These are phyloP conservation scores for Candida tammaniensis DNA, from an alignment of 805 yeast genomes.

Conservation along the genomic window DNA sequence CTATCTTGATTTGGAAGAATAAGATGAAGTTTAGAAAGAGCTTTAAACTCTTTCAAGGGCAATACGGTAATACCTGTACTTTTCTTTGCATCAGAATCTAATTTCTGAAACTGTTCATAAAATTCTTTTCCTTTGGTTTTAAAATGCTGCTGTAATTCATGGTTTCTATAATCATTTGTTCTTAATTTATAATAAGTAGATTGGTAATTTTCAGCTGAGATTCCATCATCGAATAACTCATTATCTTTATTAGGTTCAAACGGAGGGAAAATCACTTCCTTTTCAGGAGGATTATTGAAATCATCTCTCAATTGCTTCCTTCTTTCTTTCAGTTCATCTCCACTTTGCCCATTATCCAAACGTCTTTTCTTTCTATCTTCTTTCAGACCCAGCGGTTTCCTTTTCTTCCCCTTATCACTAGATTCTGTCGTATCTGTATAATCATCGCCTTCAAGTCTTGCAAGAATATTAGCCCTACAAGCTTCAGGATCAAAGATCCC, in stretches of 20 bases:
- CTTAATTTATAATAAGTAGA: constrained; percentile 49
- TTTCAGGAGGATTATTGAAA: constrained; percentile 7
- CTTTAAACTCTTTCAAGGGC: constrained; percentile 24
- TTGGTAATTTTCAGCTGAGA: constrained; percentile 47
- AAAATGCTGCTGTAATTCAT: constrained; percentile 24
- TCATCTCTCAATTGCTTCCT: constrained; percentile 15
- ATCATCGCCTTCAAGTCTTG: constrained; percentile 28
- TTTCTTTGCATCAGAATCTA: constrained; percentile 2
- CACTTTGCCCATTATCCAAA: constrained; percentile 2
- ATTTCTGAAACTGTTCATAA: constrained; percentile 7
- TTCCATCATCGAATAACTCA: constrained; percentile 38
- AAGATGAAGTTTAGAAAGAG: constrained; percentile 28
- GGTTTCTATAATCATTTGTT: constrained; percentile 44
- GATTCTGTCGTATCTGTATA: constrained; percentile 12
- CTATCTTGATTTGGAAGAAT: constrained; percentile 33
- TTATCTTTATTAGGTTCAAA: constrained; percentile 38
- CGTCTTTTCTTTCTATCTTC: constrained; percentile 23
- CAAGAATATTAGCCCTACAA: constrained; percentile 29
- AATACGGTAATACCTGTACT: constrained; percentile 17
- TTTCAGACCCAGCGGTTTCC: no score
- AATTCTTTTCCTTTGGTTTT: constrained; percentile 21
- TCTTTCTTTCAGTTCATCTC: constrained; percentile 4
- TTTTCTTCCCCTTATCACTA: constrained; percentile 10
- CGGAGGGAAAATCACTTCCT: background rate
- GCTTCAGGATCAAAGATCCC: constrained; percentile 40